phyloP scores from a whole-genome alignment of 108 stramenopile species.

The Halocafeteria seosinensis region DNA sequence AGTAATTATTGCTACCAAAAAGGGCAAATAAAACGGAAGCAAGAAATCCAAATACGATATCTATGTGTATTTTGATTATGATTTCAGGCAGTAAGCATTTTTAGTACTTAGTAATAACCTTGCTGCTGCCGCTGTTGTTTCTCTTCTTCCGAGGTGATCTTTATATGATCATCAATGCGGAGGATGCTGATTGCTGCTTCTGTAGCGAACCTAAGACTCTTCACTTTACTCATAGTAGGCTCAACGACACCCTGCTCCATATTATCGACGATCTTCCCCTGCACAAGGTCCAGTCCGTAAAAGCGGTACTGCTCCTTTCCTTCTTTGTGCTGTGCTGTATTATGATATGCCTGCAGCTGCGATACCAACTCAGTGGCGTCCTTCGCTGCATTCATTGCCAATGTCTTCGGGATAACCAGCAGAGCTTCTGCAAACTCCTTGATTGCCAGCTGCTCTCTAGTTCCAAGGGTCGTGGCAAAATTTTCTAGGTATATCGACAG shows the following conservation, averaged over 20 bases:
- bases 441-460: conserved; percentile 90
- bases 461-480: conserved; percentile 72
- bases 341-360: conserved; percentile 69
- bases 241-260: conserved; percentile 88
- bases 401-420: conserved; percentile 88
- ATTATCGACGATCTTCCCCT: conserved; percentile 69
- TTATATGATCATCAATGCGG: conserved; percentile 82
- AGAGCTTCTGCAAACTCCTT: conserved; percentile 92
- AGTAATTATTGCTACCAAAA: background rate
- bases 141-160: conserved; percentile 10
- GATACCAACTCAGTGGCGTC: conserved; percentile 93
- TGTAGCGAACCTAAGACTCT: conserved; percentile 85
- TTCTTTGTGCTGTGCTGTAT: conserved; percentile 24
- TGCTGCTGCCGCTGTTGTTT: background rate
- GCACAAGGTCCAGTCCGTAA: conserved; percentile 67
- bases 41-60: background rate
- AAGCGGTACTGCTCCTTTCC: conserved; percentile 42
- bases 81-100: too few species aligned
- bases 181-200: conserved; percentile 98
- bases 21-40: background rate
- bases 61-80: background rate
- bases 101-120: background rate
- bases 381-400: conserved; percentile 95
- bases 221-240: conserved; percentile 98
- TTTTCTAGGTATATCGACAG: conserved; percentile 77